Base-by-base conservation (phyloP, 2,329 filamentous ascomycete species). In the Neopestalotiopsis clavispora region DNA sequence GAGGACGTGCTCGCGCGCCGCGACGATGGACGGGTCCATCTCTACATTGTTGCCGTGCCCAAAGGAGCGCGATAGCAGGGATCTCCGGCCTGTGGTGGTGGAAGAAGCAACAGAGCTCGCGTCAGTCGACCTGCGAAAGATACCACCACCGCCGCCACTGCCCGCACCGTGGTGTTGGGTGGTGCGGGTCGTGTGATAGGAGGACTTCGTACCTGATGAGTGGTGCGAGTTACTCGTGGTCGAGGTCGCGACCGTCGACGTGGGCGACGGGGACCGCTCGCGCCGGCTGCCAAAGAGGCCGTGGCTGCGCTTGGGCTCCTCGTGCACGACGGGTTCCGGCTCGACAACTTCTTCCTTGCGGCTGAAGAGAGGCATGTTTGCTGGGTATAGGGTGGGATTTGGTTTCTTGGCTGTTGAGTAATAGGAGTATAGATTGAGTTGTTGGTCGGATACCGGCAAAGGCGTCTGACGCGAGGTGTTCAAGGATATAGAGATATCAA, bases 11-110 rank as follows among this genome's bases (percentile, higher is more conserved):
- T 92, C 87, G 4, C 87, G 83, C 0, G 91, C 91, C 28, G 86
- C 83, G 1, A 86, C 74, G 75, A 93, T 92, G 71, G 83, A 86
- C 0, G 89, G 88, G 78, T 93, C 91, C 71, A 90, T 84, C 60
- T 85, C 81, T 62, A 80, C 74, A 70, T 81, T 73, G 72, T 79
- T 82, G 72, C 86, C 82, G 68, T 81, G 73, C 64, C 84, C 82
- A 68, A 85, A 82, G 65, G 78, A 80, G 59, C 83, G 82, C 42
- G 80, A 80, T 4, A 87, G 77, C 5, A 86, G 78, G 57, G 83
- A 79, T 68, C 81, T 76, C 67, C 76, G 77, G 62, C 72, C 57
- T 23, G 30, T 59, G 12, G n/a, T 23, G 9, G 45, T 23, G 9
- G 45, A n/a, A 20, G 45, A n/a, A 20, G 45, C 20, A 10, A 14